Conservation (phyloP, 768 basidiomycete species). For the Phanerochaete sordida region DNA sequence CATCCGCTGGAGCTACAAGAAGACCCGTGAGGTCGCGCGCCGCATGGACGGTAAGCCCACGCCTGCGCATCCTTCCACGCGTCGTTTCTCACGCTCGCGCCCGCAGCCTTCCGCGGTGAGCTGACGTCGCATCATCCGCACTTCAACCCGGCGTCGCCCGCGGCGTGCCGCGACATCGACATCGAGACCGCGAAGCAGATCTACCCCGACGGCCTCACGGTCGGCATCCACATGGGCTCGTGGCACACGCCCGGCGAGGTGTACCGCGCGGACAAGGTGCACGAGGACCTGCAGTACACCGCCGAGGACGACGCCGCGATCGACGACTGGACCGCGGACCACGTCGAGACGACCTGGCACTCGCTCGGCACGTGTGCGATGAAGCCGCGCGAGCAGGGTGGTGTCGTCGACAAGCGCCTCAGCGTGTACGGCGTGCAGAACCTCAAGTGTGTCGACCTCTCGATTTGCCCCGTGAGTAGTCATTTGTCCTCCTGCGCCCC, state of each 20-base stretch:
- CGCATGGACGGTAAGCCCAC: slow-evolving; percentile 57
- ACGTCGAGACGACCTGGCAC: slow-evolving; percentile 80
- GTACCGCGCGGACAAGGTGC: slow-evolving; percentile 53
- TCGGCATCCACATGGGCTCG: slow-evolving; percentile 72
- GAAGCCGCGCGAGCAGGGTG: slow-evolving; percentile 64
- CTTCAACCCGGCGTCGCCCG: slow-evolving; percentile 68
- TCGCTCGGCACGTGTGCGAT: slow-evolving; percentile 57
- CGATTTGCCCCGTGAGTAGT: slow-evolving; percentile 61
- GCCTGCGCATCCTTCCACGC: not conserved
- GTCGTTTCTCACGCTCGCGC: not conserved
- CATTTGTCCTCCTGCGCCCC: slow-evolving; percentile 2
- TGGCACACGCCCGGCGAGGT: slow-evolving; percentile 57
- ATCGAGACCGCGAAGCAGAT: slow-evolving; percentile 63
- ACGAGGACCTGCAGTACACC: slow-evolving; percentile 63
- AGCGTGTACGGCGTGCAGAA: slow-evolving; percentile 65
- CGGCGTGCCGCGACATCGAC: slow-evolving; percentile 59
- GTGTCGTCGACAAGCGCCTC: slow-evolving; percentile 61
- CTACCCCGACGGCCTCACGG: slow-evolving; percentile 56
- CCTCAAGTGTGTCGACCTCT: slow-evolving; percentile 65
- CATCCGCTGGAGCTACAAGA: slow-evolving; percentile 77
- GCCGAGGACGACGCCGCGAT: slow-evolving; percentile 70
- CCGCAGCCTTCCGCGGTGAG: slow-evolving; percentile 64
- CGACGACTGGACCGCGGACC: slow-evolving; percentile 65
- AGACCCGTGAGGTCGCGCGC: slow-evolving; percentile 66
- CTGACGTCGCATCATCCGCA: slow-evolving; percentile 70